phyloP scores from a whole-genome alignment of 345 rosid genomes.

The Theobroma cacao region DNA sequence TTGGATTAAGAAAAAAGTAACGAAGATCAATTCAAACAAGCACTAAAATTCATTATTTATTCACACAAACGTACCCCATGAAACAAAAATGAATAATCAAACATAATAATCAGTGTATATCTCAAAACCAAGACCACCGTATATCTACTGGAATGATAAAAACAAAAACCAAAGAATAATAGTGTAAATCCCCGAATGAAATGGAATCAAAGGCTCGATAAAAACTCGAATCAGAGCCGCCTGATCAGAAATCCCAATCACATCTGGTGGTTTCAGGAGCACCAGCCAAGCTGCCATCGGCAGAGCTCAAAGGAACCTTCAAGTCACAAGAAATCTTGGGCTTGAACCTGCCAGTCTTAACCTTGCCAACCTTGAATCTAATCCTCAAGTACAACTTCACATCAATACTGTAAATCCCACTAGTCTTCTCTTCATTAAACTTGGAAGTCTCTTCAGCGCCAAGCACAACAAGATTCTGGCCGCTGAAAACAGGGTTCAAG shows the following conservation, averaged over 20 bases:
- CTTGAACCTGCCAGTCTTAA: constrained; percentile 46
- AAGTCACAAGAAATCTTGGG: constrained; percentile 60
- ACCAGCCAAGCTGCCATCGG: constrained; percentile 22
- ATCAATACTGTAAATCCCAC: constrained; percentile 48
- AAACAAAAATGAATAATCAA: background rate
- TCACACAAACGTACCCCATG: background rate
- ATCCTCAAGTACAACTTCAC: constrained; percentile 54
- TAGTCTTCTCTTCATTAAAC: constrained; percentile 33
- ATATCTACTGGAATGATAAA: background rate
- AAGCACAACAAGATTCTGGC: constrained; percentile 33
- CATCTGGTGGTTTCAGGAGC: constrained; percentile 37
- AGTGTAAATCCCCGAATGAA: background rate
- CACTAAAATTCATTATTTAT: background rate
- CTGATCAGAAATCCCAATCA: constrained; percentile 41
- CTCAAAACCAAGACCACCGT: background rate
- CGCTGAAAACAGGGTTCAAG: constrained; percentile 39
- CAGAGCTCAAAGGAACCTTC: constrained; percentile 44
- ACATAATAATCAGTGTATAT: background rate
- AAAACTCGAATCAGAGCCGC: background rate
- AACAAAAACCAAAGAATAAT: background rate
- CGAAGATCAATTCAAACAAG: background rate
- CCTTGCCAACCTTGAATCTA: constrained; percentile 56
- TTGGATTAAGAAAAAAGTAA: background rate
- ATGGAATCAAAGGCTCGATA: background rate
- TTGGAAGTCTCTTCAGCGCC: constrained; percentile 21